These are phyloP conservation scores for Fraxinus cuspidata DNA, from an alignment of 257 asterid species.

Conservation along the genomic window DNA sequence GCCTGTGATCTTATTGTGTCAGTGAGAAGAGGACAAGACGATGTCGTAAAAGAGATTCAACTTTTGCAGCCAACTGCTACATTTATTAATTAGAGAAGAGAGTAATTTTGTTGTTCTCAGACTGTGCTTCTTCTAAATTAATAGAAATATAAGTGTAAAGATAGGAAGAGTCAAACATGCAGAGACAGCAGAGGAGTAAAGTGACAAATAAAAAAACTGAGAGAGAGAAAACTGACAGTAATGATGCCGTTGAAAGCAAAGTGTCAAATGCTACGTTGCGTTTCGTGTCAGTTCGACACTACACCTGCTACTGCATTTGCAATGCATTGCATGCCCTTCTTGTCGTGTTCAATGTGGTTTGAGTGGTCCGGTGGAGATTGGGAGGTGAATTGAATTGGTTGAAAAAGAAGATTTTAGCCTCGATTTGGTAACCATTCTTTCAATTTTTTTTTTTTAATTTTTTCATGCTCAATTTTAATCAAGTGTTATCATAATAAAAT, in stretches of 20 bases:
- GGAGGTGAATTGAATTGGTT: no score
- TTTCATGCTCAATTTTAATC: no score
- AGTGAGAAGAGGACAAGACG: background rate
- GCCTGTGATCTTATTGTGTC: conserved; percentile 16
- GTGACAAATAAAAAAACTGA: conserved; percentile 34
- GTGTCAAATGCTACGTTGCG: conserved; percentile 79
- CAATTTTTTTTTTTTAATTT: no score
- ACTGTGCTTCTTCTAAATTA: conserved; percentile 16
- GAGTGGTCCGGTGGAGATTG: no score
- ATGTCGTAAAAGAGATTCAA: conserved; percentile 34
- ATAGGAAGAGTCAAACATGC: conserved; percentile 39
- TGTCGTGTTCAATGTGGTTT: conserved; percentile 13
- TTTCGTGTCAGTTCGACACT: conserved; percentile 30
- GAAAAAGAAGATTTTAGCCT: no score
- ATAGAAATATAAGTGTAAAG: background rate
- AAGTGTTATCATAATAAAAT: no score
- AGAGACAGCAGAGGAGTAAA: conserved; percentile 26
- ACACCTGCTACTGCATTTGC: conserved; percentile 1
- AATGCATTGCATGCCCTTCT: conserved; percentile 11
- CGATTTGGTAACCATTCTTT: no score
- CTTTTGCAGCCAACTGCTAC: conserved; percentile 35
- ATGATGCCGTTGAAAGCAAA: conserved; percentile 91
- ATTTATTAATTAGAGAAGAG: background rate
- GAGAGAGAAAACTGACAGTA: background rate
- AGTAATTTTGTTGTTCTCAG: conserved; percentile 15